Evolutionary conservation across 2,329 filamentous ascomycete species (phyloP).

Genomic region (Cadophora gregata): DNA sequence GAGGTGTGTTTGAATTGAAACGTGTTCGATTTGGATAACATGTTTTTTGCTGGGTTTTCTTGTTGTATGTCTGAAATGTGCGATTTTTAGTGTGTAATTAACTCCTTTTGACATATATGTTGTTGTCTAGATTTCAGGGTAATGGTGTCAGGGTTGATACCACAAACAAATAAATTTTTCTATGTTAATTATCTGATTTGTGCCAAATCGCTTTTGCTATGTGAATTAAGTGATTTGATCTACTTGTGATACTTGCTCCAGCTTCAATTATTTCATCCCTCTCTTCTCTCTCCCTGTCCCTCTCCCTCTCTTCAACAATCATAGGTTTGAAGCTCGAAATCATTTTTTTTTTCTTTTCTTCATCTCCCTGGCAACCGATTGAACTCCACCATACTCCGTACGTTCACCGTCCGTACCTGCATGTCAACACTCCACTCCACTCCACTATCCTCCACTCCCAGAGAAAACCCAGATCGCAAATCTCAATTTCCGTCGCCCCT

Average conservation of each 20-base stretch:
- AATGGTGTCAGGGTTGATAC: conserved; percentile 18
- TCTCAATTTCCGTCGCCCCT: background rate
- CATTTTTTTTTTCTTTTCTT: too few relatives aligned
- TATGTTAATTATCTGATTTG: conserved; percentile 11
- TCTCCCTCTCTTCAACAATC: too few relatives aligned
- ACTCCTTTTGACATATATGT: conserved; percentile 10
- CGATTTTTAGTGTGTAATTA: conserved; percentile 18
- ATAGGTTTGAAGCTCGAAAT: too few relatives aligned
- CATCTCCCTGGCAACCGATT: too few relatives aligned
- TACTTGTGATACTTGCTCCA: too few relatives aligned
- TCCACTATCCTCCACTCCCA: background rate
- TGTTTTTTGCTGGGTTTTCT: conserved; percentile 3
- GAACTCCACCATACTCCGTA: too few relatives aligned
- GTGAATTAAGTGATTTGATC: background rate
- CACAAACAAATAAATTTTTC: conserved; percentile 18
- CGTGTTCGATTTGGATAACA: background rate
- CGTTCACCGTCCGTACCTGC: too few relatives aligned
- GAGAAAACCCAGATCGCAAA: background rate
- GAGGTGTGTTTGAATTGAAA: background rate
- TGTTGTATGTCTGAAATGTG: conserved; percentile 10
- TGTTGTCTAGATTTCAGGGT: conserved; percentile 16
- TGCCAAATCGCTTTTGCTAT: background rate
- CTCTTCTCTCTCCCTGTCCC: too few relatives aligned
- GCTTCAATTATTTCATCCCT: background rate
- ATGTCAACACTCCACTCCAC: background rate